A percentile compares a stretch with the other conserved stretches of the same genome.
Conservation (phyloP, 805 yeast species). For the Metschnikowia aberdeeniae region DNA sequence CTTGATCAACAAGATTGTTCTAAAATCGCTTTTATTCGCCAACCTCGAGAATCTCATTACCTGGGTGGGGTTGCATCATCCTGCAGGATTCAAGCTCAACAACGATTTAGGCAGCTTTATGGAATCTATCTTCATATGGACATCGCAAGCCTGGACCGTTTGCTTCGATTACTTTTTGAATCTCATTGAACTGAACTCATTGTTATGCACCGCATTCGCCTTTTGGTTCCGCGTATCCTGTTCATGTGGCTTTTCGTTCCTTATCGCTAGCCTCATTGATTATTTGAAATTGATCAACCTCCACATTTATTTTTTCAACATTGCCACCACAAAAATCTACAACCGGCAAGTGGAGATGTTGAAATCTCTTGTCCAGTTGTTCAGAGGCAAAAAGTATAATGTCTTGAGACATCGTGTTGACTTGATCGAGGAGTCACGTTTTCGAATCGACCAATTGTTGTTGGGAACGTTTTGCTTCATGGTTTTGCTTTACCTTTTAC, state of each 20-base stretch:
- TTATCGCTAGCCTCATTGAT: constrained; percentile 66
- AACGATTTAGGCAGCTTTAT: constrained; percentile 79
- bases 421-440: constrained; percentile 52
- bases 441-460: constrained; percentile 80
- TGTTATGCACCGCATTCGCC: constrained; percentile 5
- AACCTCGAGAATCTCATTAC: constrained; percentile 47
- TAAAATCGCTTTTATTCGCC: constrained; percentile 33
- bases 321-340: constrained; percentile 74
- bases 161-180: constrained; percentile 7
- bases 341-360: constrained; percentile 67
- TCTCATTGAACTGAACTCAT: constrained; percentile 1
- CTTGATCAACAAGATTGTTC: constrained; percentile 18
- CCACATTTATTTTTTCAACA: constrained; percentile 74
- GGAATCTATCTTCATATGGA: constrained; percentile 86
- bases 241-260: constrained; percentile 62
- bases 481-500: constrained; percentile 69
- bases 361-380: constrained; percentile 72
- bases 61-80: constrained; percentile 77
- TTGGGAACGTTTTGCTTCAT: constrained; percentile 88
- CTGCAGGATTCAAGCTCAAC: constrained; percentile 91
- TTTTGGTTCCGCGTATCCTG: constrained; percentile 17
- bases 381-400: constrained; percentile 86
- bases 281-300: constrained; percentile 56
- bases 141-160: constrained; percentile 60
- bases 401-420: constrained; percentile 83